Evolutionary conservation across 2,329 filamentous ascomycete genomes (phyloP), one percentile per base, ranked within the genome.

Genomic region (Paramyrothecium sp.): DNA sequence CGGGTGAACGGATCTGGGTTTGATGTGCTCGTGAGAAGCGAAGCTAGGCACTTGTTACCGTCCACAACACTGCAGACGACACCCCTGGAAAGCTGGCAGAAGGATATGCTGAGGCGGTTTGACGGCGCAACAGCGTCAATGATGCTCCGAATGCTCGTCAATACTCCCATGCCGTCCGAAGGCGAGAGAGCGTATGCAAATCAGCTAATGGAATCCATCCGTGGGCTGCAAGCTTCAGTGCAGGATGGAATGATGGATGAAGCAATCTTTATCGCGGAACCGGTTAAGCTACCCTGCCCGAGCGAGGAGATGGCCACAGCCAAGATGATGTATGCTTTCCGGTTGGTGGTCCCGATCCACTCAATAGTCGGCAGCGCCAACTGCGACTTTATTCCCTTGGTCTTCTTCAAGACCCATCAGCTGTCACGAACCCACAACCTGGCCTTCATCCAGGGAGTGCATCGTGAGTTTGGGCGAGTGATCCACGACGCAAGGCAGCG

Each of bases 341-440:
- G 81, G 50, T 73, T 86, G 17, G 80, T 90, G 47, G 81, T 87
- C 19, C 84, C 84, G 1, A 84, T 90, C 26, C 84, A 89, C 61
- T 77, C 78, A 17, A 78, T 77, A 34, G 69, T 83, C 10, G 73
- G 75, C 2, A 79, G 80, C 21, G 73, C 80, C 2, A 78, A 79
- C 26, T 82, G 84, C 65, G 77, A 81, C 56, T 88, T 89, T 61
- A 77, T 82, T 1, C 86, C 88, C 0, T 73, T 90, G 30, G 81
- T 74, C 49, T 85, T 90, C 61, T 90, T 90, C 75, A 86, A 84
- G 61, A 76, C 82, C 8, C 86, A 87, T 57, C 89, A 91, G 69
- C 81, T 88, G 60, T 79, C 84, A 0, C 82, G 86, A 63, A 75
- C 79, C 0, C 82, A 85, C 61, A 80, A 86, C 49, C 78, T 83